Evolutionary conservation across 2,329 filamentous ascomycete species (phyloP).

Genomic region (Gnomoniopsis smithogilvyi): DNA sequence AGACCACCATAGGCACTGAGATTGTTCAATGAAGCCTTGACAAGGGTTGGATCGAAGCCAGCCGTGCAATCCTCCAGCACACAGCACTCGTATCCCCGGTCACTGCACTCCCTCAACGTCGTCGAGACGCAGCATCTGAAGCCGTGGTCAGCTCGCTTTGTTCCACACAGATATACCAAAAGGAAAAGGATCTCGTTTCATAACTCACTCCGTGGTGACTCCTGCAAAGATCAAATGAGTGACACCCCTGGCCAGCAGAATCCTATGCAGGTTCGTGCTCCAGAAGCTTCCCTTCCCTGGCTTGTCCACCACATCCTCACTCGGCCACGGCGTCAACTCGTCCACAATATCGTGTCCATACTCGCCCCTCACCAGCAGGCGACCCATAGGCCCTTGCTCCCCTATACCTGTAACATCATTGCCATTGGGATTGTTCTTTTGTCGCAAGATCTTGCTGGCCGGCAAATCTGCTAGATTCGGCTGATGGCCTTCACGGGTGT

Average conservation of each 20-base stretch:
- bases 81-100: conserved; percentile 56
- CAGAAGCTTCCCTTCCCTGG: conserved; percentile 56
- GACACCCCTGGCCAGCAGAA: conserved; percentile 48
- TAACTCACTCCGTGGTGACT: conserved; percentile 46
- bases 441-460: conserved; percentile 44
- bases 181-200: background rate
- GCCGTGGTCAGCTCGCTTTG: background rate
- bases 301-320: conserved; percentile 52
- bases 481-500: conserved; percentile 48
- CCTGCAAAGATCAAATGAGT: conserved; percentile 54
- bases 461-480: conserved; percentile 49
- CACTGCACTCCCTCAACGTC: conserved; percentile 52
- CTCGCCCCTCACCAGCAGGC: conserved; percentile 47
- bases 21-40: conserved; percentile 42
- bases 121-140: conserved; percentile 44
- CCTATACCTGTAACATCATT: conserved; percentile 24
- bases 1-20: conserved; percentile 46
- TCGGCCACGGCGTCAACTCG: conserved; percentile 36
- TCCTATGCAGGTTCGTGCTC: conserved; percentile 50
- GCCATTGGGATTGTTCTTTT: conserved; percentile 40
- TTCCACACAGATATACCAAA: background rate
- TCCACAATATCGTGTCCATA: conserved; percentile 52
- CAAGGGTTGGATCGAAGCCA: conserved; percentile 41
- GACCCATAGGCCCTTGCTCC: conserved; percentile 46
- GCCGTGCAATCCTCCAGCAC: conserved; percentile 42